phyloP scores from a whole-genome alignment of 2,329 filamentous ascomycete species.

The Sarocladiaceae sp. region DNA sequence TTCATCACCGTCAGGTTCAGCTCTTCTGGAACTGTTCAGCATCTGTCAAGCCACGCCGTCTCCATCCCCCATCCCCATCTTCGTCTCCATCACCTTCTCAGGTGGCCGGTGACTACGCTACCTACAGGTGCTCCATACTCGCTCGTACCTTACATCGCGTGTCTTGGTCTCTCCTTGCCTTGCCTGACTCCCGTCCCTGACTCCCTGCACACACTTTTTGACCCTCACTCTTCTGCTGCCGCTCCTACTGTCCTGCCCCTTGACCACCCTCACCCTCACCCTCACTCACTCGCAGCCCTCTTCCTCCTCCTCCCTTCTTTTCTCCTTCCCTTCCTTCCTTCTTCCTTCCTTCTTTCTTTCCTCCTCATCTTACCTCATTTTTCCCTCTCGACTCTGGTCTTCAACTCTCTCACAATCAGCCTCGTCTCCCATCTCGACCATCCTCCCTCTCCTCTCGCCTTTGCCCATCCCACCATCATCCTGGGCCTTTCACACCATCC shows the following conservation, averaged over 20 bases:
- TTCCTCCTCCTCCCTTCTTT: background rate
- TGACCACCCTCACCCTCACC: conserved; percentile 3
- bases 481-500: background rate
- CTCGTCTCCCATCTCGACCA: background rate
- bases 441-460: background rate
- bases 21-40: background rate
- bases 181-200: conserved; percentile 1
- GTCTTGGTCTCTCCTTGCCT: no score
- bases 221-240: no score
- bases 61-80: background rate
- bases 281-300: background rate
- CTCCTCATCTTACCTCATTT: background rate
- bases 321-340: background rate
- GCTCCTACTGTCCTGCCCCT: background rate
- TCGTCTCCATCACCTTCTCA: background rate
- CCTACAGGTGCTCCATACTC: no score
- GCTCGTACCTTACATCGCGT: no score
- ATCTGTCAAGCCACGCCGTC: background rate
- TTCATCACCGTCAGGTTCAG: background rate
- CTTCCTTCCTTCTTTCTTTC: background rate
- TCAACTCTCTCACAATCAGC: background rate
- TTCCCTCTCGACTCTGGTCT: background rate
- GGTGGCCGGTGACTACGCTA: no score
- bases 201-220: no score
- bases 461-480: background rate